Conservation (phyloP, 78 protist species). For the Pelomyxa schiedti region DNA sequence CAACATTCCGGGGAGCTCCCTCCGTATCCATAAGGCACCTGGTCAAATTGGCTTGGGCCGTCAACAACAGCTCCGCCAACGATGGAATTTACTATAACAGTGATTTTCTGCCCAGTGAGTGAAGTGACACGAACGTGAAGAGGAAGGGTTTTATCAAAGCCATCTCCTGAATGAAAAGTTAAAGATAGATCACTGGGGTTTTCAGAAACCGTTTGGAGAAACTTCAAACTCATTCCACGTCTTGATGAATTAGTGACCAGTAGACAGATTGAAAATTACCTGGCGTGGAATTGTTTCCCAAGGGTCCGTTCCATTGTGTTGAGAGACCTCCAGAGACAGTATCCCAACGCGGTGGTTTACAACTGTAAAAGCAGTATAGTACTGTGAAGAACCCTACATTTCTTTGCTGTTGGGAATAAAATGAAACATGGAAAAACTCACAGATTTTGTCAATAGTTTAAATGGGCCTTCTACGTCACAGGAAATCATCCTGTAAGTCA, state of each 20-base stretch:
- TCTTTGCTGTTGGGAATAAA: too few relatives aligned
- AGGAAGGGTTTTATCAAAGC: not conserved
- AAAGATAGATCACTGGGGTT: too few relatives aligned
- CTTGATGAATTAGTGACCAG: too few relatives aligned
- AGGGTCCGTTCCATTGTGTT: not conserved
- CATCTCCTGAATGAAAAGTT: too few relatives aligned
- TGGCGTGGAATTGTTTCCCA: not conserved
- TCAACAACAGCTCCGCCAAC: not conserved
- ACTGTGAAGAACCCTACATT: too few relatives aligned
- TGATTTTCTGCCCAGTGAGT: not conserved
- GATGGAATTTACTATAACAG: not conserved
- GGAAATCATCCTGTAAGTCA: not conserved
- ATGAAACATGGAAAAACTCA: too few relatives aligned
- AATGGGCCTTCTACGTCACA: not conserved
- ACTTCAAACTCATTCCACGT: too few relatives aligned
- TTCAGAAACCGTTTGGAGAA: too few relatives aligned
- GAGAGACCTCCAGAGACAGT: not conserved
- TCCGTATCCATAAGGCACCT: not conserved
- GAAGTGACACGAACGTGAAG: not conserved
- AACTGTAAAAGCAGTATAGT: too few relatives aligned
- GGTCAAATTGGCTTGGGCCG: not conserved
- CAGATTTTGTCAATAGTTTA: not conserved
- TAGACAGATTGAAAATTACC: too few relatives aligned
- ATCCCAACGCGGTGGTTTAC: not conserved
- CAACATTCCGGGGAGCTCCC: not conserved